Evolutionary conservation across 2,329 filamentous ascomycete genomes (phyloP), one percentile per base, ranked within the genome.

Genomic region (Beauveria sp.): DNA sequence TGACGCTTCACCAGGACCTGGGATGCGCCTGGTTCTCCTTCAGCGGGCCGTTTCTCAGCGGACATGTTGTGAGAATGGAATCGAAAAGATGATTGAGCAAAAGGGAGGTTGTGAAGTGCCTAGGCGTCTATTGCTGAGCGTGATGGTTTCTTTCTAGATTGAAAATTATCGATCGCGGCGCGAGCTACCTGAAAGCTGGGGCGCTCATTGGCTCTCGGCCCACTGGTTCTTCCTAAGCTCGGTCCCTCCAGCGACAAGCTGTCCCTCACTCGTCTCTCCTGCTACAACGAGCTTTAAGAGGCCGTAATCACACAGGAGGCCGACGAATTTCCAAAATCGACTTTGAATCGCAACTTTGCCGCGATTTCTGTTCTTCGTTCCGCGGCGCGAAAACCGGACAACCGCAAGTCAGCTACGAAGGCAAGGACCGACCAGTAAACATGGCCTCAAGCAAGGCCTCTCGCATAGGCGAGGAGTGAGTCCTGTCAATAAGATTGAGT

Each of bases 1-100:
- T 93, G 92, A 73, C 93, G 84, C 80, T 98, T 99, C 65, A 98
- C 88, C 45, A 92, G 85, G 68, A 93, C 83, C 75, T 96, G 90
- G 54, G 87, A 86, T 26, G 86, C 86, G 69, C 88, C 85, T 67
- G 93, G 93, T 64, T 90, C 89, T 68, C 89, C 88, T 64, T 90
- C 87, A n/a, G 93, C 92, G 63, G 92, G 89, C 72, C 95, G 86
- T 79, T 99, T 98, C 76, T 96, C 93, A 65, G 89, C 84, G 40
- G 92, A 91, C 93, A 96, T 97, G 63, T n/a, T 72, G 68, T 42
- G 28, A 18, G 34, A 5, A 18, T 3, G 26, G 31, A 38, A 16
- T 50, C 10, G 16, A 57, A 5, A 43, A 22, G 54, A 20, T 31
- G 5, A 55, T 43, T 26, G 18, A 46, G 40, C 14, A 40, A 52